Percentiles rank a stretch among this genome's conserved stretches.
Conservation (phyloP, 2,329 filamentous ascomycete genomes). For the Emmonsia crescens region DNA sequence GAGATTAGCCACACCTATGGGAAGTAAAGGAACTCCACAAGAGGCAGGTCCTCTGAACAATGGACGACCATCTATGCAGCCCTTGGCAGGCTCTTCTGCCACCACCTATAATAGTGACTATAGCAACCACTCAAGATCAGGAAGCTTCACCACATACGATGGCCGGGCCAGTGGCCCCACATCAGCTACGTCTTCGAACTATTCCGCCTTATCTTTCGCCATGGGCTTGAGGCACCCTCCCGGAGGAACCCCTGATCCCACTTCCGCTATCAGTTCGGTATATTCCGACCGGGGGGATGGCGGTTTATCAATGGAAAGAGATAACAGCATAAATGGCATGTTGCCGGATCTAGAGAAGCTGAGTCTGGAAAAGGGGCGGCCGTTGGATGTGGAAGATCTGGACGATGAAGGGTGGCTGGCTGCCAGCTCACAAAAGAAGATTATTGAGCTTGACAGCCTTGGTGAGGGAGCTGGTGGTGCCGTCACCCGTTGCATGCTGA, state of each 20-base stretch:
- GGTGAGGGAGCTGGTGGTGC: constrained; percentile 94
- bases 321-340: constrained; percentile 66
- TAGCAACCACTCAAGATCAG: constrained; percentile 69
- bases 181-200: constrained; percentile 78
- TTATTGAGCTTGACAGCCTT: constrained; percentile 76
- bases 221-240: constrained; percentile 55
- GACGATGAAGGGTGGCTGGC: constrained; percentile 94
- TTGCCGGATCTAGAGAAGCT: constrained; percentile 70
- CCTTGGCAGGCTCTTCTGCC: constrained; percentile 47
- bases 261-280: constrained; percentile 75
- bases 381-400: constrained; percentile 82
- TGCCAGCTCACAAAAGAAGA: constrained; percentile 77
- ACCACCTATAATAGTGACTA: constrained; percentile 69
- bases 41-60: constrained; percentile 48
- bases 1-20: constrained; percentile 80
- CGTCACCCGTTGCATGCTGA: constrained; percentile 81
- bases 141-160: constrained; percentile 65
- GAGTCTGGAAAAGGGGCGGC: constrained; percentile 68
- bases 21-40: constrained; percentile 55
- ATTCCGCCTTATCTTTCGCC: constrained; percentile 71
- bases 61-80: constrained; percentile 45
- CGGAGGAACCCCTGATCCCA: constrained; percentile 63
- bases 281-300: constrained; percentile 73
- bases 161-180: constrained; percentile 69
- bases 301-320: constrained; percentile 66